Conservation (phyloP, 2,329 filamentous ascomycete genomes). For the Teratosphaeria nubilosa region DNA sequence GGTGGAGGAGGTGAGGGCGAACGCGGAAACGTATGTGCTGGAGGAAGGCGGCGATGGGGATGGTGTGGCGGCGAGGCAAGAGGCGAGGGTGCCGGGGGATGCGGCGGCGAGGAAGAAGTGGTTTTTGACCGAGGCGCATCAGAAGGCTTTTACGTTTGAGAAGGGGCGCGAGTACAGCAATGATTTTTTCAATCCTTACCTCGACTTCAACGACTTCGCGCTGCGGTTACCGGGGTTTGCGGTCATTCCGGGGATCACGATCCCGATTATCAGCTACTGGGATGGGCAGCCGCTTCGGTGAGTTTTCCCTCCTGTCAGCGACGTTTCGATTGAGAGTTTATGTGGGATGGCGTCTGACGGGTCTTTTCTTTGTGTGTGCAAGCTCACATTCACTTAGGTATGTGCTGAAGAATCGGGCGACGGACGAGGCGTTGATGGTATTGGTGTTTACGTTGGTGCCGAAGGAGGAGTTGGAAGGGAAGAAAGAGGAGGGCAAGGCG, state of each 20-base stretch:
- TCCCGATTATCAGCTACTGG: constrained; percentile 69
- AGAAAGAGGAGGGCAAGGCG: not conserved
- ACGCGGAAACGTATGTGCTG: constrained; percentile 52
- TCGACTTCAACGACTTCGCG: constrained; percentile 75
- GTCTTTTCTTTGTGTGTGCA: constrained; percentile 16
- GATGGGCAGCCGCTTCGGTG: constrained; percentile 69
- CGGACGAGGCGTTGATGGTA: constrained; percentile 67
- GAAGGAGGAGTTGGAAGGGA: constrained; percentile 48
- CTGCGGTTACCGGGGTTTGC: constrained; percentile 54
- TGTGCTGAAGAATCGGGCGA: constrained; percentile 71
- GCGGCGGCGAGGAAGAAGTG: constrained; percentile 45
- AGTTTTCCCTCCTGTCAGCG: constrained; percentile 30
- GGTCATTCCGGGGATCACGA: constrained; percentile 51
- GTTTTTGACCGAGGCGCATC: constrained; percentile 47
- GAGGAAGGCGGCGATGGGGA: constrained; percentile 39
- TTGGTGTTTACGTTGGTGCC: constrained; percentile 69
- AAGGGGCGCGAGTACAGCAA: constrained; percentile 50
- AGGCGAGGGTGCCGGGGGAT: constrained; percentile 30
- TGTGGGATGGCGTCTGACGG: not conserved
- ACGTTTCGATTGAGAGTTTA: constrained; percentile 2
- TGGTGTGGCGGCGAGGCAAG: constrained; percentile 31
- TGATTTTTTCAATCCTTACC: constrained; percentile 84
- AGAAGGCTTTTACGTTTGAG: constrained; percentile 52
- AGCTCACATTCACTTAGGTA: constrained; percentile 84
- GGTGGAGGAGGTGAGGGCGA: constrained; percentile 29